phyloP scores from a whole-genome alignment of 495 filamentous ascomycete species.

The Penicillium bovifimosum region DNA sequence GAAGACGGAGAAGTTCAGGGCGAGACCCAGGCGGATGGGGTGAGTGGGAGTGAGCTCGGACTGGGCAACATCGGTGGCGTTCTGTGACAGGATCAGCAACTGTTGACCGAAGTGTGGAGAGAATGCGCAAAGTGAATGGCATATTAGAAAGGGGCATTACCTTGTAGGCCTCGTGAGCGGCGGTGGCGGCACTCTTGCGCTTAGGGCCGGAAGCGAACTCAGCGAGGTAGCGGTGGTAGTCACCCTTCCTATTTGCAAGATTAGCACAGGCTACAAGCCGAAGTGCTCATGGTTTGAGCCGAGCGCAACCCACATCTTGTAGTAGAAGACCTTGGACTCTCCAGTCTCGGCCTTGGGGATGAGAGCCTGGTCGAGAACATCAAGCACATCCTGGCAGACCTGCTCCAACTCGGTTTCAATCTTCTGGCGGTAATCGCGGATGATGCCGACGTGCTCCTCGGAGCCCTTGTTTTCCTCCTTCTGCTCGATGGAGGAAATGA shows the following conservation, averaged over 20 bases:
- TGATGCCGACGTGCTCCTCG: slow-evolving; percentile 92
- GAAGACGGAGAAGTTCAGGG: slow-evolving; percentile 99
- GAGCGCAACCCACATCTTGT: slow-evolving; percentile 83
- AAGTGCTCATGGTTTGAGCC: background rate
- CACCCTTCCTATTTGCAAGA: slow-evolving; percentile 78
- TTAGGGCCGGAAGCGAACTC: slow-evolving; percentile 99
- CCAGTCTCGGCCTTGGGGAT: slow-evolving; percentile 97
- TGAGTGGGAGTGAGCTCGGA: slow-evolving; percentile 97
- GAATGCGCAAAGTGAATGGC: background rate
- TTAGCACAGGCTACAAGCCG: background rate
- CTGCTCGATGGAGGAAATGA: slow-evolving; percentile 99
- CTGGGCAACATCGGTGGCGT: slow-evolving; percentile 96
- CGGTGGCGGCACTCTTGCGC: slow-evolving; percentile 94
- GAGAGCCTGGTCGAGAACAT: slow-evolving; percentile 89
- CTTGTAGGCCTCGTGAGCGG: slow-evolving; percentile 99
- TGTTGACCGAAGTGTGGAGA: background rate
- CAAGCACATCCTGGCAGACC: slow-evolving; percentile 97
- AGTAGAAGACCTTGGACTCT: slow-evolving; percentile 99
- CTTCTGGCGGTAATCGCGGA: slow-evolving; percentile 97
- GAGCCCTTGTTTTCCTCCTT: slow-evolving; percentile 99
- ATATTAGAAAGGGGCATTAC: slow-evolving; percentile 39
- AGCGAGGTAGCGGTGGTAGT: slow-evolving; percentile 99
- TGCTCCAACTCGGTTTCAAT: slow-evolving; percentile 97
- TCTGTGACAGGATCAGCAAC: slow-evolving; percentile 46
- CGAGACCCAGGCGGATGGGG: slow-evolving; percentile 96